Base-by-base conservation (phyloP, 352 stramenopile species). In the Thraustochytrium sp. region DNA sequence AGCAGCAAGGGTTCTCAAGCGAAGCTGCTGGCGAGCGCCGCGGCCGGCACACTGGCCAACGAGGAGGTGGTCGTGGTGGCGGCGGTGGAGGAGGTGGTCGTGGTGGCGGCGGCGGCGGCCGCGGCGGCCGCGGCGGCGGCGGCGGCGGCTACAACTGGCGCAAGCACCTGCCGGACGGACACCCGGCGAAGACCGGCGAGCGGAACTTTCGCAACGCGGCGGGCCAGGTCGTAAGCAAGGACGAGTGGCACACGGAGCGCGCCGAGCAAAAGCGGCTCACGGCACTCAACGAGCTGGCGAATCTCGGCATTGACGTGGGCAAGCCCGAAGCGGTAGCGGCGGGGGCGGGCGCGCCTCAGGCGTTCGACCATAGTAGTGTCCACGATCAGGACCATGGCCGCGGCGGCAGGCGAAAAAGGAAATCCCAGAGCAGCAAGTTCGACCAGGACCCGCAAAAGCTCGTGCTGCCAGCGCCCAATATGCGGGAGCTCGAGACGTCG, bases 141-240 rank as follows among this genome's bases (percentile, higher is more conserved):
- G 13, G 61, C 21, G 61, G 61, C 36, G 36, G 61, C 2, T 80
- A 80, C 38, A 21, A 80, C 51, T 80, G 68, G 68, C 68, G 53
- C 37, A 61, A 64, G 31, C 68, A 80, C 40, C 68, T 80, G 0
- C 68, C 68, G 21, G 37, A 44, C 21, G 68, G 46, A 21, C 68
- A 80, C 46, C 68, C 68, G 42, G 13, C 23, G 21, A 61, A 31
- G 62, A 53, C 51, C 2, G 62, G 68, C 51, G 42, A 62, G 9
- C 26, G 68, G n/a, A 37, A 21, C 1, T 75, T 42, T 26, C 44
- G 42, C 2, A 31, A 63, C 65, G 29, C 37, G 23, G 16, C 13
- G 23, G 44, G 49, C 0, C 49, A 21, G 1, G 63, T 23, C 23
- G 65, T 62, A 8, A 26, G 34, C 42, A 77, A 62, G 65, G 48